A percentile compares a stretch with the other conserved stretches of the same genome.
Conservation (phyloP, 768 basidiomycete genomes). For the Hemileccinum impolitum region DNA sequence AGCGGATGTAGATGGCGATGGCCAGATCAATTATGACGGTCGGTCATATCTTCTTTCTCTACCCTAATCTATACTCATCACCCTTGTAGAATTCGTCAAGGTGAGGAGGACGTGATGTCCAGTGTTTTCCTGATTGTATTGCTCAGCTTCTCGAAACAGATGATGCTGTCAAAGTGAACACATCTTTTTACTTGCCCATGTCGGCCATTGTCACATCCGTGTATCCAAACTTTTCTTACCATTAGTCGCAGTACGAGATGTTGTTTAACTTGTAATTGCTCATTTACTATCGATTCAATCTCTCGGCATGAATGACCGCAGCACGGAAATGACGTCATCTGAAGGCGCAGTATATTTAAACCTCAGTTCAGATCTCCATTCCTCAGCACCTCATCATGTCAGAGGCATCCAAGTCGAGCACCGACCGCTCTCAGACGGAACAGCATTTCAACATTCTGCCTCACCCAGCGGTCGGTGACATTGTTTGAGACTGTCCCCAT, state of each 20-base stretch:
- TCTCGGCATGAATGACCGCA: background rate
- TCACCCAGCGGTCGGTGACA: slow-evolving; percentile 53
- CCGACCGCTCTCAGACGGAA: slow-evolving; percentile 24
- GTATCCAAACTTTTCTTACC: slow-evolving; percentile 4
- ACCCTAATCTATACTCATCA: slow-evolving; percentile 1
- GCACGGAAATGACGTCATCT: slow-evolving; percentile 16
- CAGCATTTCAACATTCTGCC: slow-evolving; percentile 52
- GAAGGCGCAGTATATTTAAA: background rate
- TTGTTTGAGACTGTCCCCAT: background rate
- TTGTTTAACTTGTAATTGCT: slow-evolving; percentile 8
- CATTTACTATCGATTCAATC: background rate
- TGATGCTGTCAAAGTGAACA: slow-evolving; percentile 70
- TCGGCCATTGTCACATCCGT: slow-evolving; percentile 7
- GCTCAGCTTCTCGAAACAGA: slow-evolving; percentile 37
- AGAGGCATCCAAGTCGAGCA: slow-evolving; percentile 3
- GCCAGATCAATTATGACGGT: slow-evolving; percentile 90
- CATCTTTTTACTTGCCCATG: slow-evolving; percentile 12
- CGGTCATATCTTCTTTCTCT: slow-evolving; percentile 15
- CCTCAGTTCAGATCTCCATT: background rate
- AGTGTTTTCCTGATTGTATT: slow-evolving; percentile 1
- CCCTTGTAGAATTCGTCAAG: slow-evolving; percentile 68
- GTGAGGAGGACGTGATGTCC: slow-evolving; percentile 31
- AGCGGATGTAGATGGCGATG: slow-evolving; percentile 91
- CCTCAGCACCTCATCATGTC: slow-evolving; percentile 17
- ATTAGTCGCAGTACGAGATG: background rate